These are phyloP conservation scores for Gloeopeniophorella convolvens DNA, from an alignment of 768 basidiomycete species.

Conservation along the genomic window DNA sequence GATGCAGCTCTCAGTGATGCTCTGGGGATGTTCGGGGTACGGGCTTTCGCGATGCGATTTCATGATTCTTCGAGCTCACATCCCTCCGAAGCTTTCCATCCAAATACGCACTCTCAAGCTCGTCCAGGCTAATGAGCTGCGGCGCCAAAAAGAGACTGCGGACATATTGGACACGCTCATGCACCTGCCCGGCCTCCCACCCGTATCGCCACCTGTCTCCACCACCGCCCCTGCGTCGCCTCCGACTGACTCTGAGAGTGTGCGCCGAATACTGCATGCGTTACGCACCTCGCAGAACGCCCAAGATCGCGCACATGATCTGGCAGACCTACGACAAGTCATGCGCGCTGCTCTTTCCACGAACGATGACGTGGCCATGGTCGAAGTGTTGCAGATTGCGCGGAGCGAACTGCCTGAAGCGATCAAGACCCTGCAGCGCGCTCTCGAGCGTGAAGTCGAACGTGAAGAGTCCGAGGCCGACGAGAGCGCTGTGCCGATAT, in stretches of 20 bases:
- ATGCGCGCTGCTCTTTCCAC: constrained; percentile 52
- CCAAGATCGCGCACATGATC: constrained; percentile 46
- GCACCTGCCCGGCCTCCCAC: constrained; percentile 12
- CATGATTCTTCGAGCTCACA: background rate
- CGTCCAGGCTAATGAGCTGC: constrained; percentile 37
- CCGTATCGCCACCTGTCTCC: background rate
- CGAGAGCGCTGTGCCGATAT: constrained; percentile 3
- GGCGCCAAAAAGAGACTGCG: constrained; percentile 31
- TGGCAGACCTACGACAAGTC: constrained; percentile 47
- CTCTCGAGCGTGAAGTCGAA: constrained; percentile 44
- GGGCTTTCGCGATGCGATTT: constrained; percentile 17
- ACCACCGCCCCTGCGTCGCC: constrained; percentile 9
- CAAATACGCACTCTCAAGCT: constrained; percentile 50
- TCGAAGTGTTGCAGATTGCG: constrained; percentile 53
- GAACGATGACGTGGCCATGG: constrained; percentile 57
- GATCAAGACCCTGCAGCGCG: constrained; percentile 71
- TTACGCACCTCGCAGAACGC: constrained; percentile 36
- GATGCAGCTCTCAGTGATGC: constrained; percentile 49
- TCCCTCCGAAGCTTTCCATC: constrained; percentile 34
- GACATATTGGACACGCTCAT: constrained; percentile 31
- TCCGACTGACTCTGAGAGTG: constrained; percentile 15
- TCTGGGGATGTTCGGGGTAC: constrained; percentile 47
- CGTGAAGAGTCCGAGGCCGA: constrained; percentile 25
- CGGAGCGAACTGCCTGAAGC: constrained; percentile 73
- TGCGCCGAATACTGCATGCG: constrained; percentile 18